Evolutionary conservation across 441 rosid species (phyloP), one percentile per base, ranked within the genome.

Genomic region (Adansonia gregorii): DNA sequence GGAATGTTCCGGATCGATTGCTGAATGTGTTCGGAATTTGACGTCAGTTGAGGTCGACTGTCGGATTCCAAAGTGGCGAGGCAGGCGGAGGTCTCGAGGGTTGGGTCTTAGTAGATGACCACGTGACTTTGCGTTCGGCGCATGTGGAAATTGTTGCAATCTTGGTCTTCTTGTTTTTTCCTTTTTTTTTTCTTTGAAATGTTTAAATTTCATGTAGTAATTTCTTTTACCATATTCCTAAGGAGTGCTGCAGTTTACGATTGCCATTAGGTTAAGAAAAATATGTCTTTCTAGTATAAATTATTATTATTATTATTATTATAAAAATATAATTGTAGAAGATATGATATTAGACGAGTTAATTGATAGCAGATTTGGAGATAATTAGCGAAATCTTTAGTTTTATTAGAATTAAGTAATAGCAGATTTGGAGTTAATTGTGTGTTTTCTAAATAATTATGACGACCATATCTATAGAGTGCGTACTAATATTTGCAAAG

Each of bases 81-180:
- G 80, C 39, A 35, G 39, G 39, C 79, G 80, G 79, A 54, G 72
- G 17, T 24, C 19, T 41, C 67, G 54, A 56, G 76, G 76, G 31
- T 6, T 11, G 45, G 20, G 17, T n/a, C 19, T 35, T 17, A 41
- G 54, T 55, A 43, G 52, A 17, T 43, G 19, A 19, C 20, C 54
- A 58, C 67, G 74, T 51, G 74, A 70, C 46, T 27, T 8, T 4
- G 60, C 24, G 52, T 73, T 22, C 39, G 24, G 75, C 20, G 67
- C 55, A 2, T 9, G 31, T 7, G 22, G 9, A 43, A 45, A 6
- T 27, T 12, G 8, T 59, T 43, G 17, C 15, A 27, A 51, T 51
- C 39, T 71, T 51, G 9, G 31, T 7, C n/a, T 51, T 14, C 6
- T 56, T 56, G 5, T 7, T 46, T 1, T 35, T 7, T 22, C 14